phyloP scores from a whole-genome alignment of 2,329 filamentous ascomycete species.

The Pseudohalonectria lignicola region DNA sequence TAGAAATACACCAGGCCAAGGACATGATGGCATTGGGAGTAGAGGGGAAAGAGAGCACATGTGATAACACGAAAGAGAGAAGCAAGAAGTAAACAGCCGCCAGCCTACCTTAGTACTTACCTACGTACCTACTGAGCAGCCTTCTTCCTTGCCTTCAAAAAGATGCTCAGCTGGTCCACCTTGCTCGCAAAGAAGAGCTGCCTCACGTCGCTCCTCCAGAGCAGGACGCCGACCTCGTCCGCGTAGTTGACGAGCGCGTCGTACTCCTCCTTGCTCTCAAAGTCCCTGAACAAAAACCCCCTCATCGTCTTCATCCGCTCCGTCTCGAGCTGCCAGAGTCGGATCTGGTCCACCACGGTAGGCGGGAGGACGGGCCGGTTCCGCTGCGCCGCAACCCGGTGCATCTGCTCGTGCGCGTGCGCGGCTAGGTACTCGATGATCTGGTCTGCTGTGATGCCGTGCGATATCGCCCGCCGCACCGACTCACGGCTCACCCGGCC shows the following conservation, averaged over 20 bases:
- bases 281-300: constrained; percentile 86
- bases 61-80: no score
- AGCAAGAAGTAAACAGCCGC: no score
- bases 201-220: constrained; percentile 73
- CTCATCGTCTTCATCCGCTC: constrained; percentile 79
- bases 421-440: constrained; percentile 88
- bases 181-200: constrained; percentile 87
- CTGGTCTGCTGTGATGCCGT: constrained; percentile 89
- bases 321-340: constrained; percentile 94
- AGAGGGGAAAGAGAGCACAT: no score
- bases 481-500: constrained; percentile 84
- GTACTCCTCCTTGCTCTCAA: constrained; percentile 61
- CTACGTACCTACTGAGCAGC: constrained; percentile 26
- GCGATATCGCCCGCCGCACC: constrained; percentile 74
- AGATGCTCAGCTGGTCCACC: constrained; percentile 79
- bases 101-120: no score
- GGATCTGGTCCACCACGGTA: constrained; percentile 94
- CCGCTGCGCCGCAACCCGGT: constrained; percentile 46
- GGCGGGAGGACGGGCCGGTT: constrained; percentile 72
- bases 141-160: constrained; percentile 56
- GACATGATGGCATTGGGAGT: no score
- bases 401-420: constrained; percentile 92
- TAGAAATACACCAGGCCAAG: no score
- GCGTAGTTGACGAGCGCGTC: constrained; percentile 65
- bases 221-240: constrained; percentile 78